Evolutionary conservation across 2,329 filamentous ascomycete species (phyloP).

Genomic region (Geosmithia flava): DNA sequence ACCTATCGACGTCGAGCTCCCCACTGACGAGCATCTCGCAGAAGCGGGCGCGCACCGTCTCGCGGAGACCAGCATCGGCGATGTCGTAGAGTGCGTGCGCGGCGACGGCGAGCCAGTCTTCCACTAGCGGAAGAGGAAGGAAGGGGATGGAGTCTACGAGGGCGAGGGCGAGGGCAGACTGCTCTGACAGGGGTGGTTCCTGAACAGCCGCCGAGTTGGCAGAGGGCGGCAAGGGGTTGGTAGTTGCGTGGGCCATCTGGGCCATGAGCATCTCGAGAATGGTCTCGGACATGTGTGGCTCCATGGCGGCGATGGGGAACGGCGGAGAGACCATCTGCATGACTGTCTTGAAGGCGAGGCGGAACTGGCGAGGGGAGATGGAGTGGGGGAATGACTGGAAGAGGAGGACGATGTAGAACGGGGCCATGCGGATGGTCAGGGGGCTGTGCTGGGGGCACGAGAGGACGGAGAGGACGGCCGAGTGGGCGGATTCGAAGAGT

Average conservation of each 20-base stretch:
- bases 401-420: conserved; percentile 73
- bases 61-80: conserved; percentile 46
- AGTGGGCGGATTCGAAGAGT: conserved; percentile 83
- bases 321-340: conserved; percentile 74
- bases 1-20: conserved; percentile 80
- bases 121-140: conserved; percentile 54
- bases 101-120: conserved; percentile 68
- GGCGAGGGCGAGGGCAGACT: conserved; percentile 63
- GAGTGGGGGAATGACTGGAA: conserved; percentile 68
- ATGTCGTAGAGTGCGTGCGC: conserved; percentile 57
- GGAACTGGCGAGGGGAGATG: conserved; percentile 75
- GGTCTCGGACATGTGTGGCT: conserved; percentile 68
- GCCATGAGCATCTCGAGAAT: conserved; percentile 68
- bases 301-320: conserved; percentile 56
- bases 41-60: conserved; percentile 56
- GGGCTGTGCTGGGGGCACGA: conserved; percentile 66
- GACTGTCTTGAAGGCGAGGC: conserved; percentile 75
- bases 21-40: conserved; percentile 70
- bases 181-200: conserved; percentile 50
- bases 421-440: conserved; percentile 58
- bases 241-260: conserved; percentile 37
- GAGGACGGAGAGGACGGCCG: conserved; percentile 66
- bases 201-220: conserved; percentile 9
- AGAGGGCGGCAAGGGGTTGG: conserved; percentile 25
- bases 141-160: conserved; percentile 70